phyloP scores from a whole-genome alignment of 1,284 basidiomycete species.

The Marasmius oreades region DNA sequence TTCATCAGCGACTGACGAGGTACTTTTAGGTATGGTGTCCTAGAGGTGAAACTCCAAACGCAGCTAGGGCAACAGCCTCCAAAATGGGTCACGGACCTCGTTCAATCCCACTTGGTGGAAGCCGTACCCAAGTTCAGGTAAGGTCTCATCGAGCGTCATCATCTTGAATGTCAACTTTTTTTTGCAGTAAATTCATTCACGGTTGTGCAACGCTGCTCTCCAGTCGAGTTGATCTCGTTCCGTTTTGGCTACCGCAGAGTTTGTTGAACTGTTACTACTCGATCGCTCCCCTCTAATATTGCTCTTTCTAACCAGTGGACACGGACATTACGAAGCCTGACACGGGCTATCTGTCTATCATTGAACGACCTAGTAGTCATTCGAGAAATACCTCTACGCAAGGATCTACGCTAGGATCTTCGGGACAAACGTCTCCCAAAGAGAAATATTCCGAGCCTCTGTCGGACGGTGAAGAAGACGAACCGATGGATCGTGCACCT shows the following conservation, averaged over 20 bases:
- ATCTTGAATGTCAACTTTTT: constrained; percentile 5
- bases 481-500: constrained; percentile 62
- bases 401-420: constrained; percentile 40
- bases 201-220: constrained; percentile 93
- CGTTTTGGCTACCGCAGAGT: constrained; percentile 98
- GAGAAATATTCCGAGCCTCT: constrained; percentile 77
- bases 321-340: constrained; percentile 90
- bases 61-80: constrained; percentile 96
- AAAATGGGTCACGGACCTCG: constrained; percentile 93
- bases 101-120: constrained; percentile 91
- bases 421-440: constrained; percentile 31
- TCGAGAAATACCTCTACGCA: no score
- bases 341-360: constrained; percentile 71
- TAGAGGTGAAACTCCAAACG: constrained; percentile 98
- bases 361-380: constrained; percentile 64
- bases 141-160: constrained; percentile 13
- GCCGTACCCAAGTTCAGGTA: constrained; percentile 89
- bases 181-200: constrained; percentile 90
- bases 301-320: constrained; percentile 60
- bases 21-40: constrained; percentile 67
- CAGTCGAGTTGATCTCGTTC: constrained; percentile 94
- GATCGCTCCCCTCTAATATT: neutral
- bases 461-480: constrained; percentile 90
- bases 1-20: neutral
- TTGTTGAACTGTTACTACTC: constrained; percentile 11